phyloP scores from a whole-genome alignment of 306 rosid genomes.

The Hippophae tibetana region DNA sequence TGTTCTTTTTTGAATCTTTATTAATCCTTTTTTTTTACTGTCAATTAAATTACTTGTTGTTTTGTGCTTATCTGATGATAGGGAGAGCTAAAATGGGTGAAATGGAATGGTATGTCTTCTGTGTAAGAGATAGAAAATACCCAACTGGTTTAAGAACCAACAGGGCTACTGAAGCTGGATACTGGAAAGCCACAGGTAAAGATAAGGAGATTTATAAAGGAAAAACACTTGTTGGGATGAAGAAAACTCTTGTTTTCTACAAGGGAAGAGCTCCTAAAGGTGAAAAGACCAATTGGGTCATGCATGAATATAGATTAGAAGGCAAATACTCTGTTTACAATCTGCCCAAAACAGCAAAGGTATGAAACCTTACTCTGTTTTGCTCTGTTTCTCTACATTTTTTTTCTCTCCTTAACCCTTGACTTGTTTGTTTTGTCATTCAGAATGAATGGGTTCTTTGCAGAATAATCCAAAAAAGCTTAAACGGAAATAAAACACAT shows the following conservation, averaged over 20 bases:
- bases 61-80: constrained; percentile 13
- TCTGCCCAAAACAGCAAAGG: constrained; percentile 42
- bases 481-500: constrained; percentile 34
- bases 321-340: constrained; percentile 26
- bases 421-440: constrained; percentile 10
- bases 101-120: constrained; percentile 81
- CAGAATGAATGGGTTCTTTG: constrained; percentile 90
- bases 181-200: constrained; percentile 96
- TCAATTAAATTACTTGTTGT: not conserved
- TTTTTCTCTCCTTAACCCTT: not conserved
- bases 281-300: constrained; percentile 75
- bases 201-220: constrained; percentile 61
- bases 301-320: constrained; percentile 79
- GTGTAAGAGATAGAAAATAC: constrained; percentile 65
- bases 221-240: constrained; percentile 63
- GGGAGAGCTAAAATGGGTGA: constrained; percentile 81
- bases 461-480: constrained; percentile 51
- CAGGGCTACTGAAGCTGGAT: constrained; percentile 75
- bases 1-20: not conserved
- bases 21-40: too few relatives aligned
- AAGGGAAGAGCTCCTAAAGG: constrained; percentile 78
- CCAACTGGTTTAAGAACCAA: constrained; percentile 84
- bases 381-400: not conserved
- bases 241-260: constrained; percentile 88
- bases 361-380: constrained; percentile 10